A percentile compares a stretch with the other conserved stretches of the same genome.
Evolutionary conservation across 1,139 yeast species (phyloP).

Genomic region (Saccharomyces hybrid): DNA sequence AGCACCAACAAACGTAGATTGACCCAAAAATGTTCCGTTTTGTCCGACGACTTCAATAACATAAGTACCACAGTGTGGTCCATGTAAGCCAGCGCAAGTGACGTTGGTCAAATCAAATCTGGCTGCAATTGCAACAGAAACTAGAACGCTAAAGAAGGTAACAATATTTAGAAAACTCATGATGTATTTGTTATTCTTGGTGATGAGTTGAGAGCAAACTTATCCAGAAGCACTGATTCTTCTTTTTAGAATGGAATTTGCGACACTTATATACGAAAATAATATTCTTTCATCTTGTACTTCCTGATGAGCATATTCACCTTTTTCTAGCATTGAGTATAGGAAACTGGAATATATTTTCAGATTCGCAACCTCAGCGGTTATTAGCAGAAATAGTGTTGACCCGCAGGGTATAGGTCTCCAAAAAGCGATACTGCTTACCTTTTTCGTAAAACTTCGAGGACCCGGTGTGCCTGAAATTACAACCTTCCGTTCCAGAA

Average conservation of each 20-base stretch:
- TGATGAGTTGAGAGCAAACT: background rate
- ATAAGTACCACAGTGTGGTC: conserved; percentile 13
- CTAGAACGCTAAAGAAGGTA: background rate
- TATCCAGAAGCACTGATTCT: background rate
- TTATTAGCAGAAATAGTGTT: background rate
- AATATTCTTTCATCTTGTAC: too few species aligned
- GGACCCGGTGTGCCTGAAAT: background rate
- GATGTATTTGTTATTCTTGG: background rate
- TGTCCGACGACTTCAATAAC: conserved; percentile 9
- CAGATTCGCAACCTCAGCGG: background rate
- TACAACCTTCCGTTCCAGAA: background rate
- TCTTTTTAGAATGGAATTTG: background rate
- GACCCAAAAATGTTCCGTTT: conserved; percentile 10
- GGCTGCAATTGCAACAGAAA: background rate
- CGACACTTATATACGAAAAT: background rate
- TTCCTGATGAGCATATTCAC: background rate
- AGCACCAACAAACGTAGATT: conserved; percentile 10
- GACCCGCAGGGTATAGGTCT: background rate
- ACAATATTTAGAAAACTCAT: background rate
- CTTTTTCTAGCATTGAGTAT: background rate
- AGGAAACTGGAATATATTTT: background rate
- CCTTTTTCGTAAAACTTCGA: background rate
- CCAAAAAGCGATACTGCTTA: background rate
- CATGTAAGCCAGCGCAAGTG: conserved; percentile 6
- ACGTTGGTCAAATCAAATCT: background rate